Base-by-base conservation (phyloP, 352 stramenopile genomes). In the Globisporangium middletonii region DNA sequence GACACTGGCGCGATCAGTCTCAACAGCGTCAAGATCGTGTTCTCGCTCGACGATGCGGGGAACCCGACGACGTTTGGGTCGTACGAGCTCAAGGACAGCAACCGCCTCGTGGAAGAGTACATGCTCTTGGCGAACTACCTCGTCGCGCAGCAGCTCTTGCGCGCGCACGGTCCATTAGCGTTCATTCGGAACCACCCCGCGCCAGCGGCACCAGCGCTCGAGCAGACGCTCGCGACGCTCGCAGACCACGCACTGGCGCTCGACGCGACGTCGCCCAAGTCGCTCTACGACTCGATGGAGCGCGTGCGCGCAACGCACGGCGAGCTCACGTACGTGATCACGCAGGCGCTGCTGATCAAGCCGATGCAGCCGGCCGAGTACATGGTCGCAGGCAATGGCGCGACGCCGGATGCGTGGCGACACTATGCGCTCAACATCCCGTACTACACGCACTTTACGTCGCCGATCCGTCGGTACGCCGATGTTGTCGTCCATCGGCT, bases 361-460 rank as follows among this genome's bases (percentile, higher is more conserved):
- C 94, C 94, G 0, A 98, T 99, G 94, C 87, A 93, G 65, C 89
- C 89, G 12, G 97, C 97, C 7, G 79, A 97, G 62, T 99, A 99
- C 62, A 67, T 92, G 47, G 77, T 95, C 4, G 89, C 90, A 4
- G 94, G 94, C 5, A 83, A 86, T 49, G 72, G 72, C 9, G 68
- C 80, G 30, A 71, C 69, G n/a, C 62, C 75, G 0, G 74, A 81
- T 18, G 79, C 83, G 8, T 98, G 94, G 91, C 69, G 83, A 13
- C 97, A 99, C 73, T 99, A 98, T 65, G 97, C 94, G 8, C 70
- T 99, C 30, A 97, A 98, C 60, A 98, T 98, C 58, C 94, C 94
- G 9, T 98, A 98, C 74, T 99, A 99, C 65, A 98, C 96, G 27
- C 96, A 99, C 65, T 99, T 99, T 60, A 99, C 96, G n/a, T 97